Base-by-base conservation (phyloP, 106 monocot species). In the Agapanthus africanus region DNA sequence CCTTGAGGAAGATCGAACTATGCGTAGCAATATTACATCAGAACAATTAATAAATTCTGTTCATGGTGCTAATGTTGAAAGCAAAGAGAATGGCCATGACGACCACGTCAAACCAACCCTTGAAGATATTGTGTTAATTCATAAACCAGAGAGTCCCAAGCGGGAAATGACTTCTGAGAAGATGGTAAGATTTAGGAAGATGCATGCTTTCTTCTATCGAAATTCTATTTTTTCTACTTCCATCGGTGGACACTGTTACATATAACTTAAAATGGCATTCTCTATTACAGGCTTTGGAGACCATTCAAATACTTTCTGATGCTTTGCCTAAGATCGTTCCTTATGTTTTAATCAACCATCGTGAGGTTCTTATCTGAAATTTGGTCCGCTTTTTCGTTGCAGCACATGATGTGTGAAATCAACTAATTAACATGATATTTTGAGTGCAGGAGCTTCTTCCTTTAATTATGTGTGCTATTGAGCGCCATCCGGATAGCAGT, bases 251-350 rank as follows among this genome's bases (percentile, higher is more conserved):
- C 18, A 16, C 14, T 7, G 3, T 64, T 0, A 54, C n/a, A n/a
- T n/a, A n/a, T n/a, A n/a, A n/a, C n/a, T n/a, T n/a, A n/a, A n/a
- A n/a, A n/a, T n/a, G n/a, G n/a, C n/a, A n/a, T n/a, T n/a, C n/a
- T n/a, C n/a, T n/a, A n/a, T n/a, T n/a, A n/a, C n/a, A n/a, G n/a
- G n/a, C n/a, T n/a, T 71, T 89, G 66, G 89, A 84, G 49, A 82
- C 97, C 50, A 92, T 97, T 28, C 86, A 88, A 68, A 88, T 81
- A 78, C 78, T 97, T 78, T 81, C 97, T 77, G 97, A 97, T 82
- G 86, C 92, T 67, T 77, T 97, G 71, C 97, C 97, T 8, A 97
- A 92, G 74, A 97, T 97, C 70, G 97, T 92, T 70, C 97, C 97
- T 6, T 97, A 92, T 80, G 92, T 97, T 69, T 76, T 97, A 42